Percentiles rank a stretch among this genome's conserved stretches.
Evolutionary conservation across 176 grass and related monocot genomes (phyloP).

Genomic region (Cocos nucifera): DNA sequence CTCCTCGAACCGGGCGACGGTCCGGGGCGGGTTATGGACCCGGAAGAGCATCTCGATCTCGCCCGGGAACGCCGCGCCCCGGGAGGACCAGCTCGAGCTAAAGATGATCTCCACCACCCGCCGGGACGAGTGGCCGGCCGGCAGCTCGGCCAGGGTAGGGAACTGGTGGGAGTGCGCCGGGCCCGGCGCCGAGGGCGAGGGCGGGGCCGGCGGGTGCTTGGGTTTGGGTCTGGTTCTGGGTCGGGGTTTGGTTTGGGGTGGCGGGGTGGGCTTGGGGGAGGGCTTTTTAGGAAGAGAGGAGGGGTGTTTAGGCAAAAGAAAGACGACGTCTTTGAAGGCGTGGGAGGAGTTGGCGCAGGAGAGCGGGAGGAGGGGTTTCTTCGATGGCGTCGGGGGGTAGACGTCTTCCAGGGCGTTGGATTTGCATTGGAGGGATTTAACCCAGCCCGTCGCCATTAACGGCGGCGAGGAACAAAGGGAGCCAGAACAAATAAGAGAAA

Average conservation of each 20-base stretch:
- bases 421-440: constrained; percentile 34
- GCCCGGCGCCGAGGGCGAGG: not conserved
- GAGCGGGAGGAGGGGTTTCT: constrained; percentile 16
- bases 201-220: not conserved
- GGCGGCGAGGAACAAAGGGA: not conserved
- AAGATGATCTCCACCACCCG: constrained; percentile 44
- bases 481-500: not conserved
- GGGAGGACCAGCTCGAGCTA: constrained; percentile 9
- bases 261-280: not conserved
- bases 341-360: constrained; percentile 9
- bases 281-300: not conserved
- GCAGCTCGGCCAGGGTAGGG: constrained; percentile 31
- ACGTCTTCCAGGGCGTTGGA: constrained; percentile 29
- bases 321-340: constrained; percentile 8
- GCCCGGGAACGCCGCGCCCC: not conserved
- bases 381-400: not conserved
- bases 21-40: constrained; percentile 25
- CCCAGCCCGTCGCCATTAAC: constrained; percentile 33
- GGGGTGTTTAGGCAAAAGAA: not conserved
- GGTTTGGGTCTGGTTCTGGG: not conserved
- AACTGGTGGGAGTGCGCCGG: not conserved
- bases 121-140: constrained; percentile 29
- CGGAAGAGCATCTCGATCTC: constrained; percentile 41
- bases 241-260: no score
- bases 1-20: constrained; percentile 33